Conservation (phyloP, 1,139 yeast genomes). For the Geotrichum macrosporum region DNA sequence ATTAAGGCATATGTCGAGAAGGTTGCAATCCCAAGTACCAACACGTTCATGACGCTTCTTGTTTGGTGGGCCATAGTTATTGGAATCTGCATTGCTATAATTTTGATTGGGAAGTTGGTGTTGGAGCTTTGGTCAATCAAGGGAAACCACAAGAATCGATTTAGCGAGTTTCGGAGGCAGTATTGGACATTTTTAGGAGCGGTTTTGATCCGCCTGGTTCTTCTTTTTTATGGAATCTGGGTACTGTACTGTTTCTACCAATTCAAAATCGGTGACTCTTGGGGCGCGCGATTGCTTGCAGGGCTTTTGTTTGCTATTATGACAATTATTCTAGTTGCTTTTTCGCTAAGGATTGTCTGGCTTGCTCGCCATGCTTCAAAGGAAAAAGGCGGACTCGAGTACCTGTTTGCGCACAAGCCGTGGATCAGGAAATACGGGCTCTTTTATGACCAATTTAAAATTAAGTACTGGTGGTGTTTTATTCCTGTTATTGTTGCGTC, state of each 20-base stretch:
- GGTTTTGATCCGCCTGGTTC: slow-evolving; percentile 31
- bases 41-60: slow-evolving; percentile 36
- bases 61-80: slow-evolving; percentile 36
- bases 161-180: slow-evolving; percentile 30
- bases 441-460: slow-evolving; percentile 36
- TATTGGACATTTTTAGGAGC: slow-evolving; percentile 28
- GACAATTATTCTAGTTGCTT: slow-evolving; percentile 28
- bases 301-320: slow-evolving; percentile 34
- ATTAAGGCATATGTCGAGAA: slow-evolving; percentile 34
- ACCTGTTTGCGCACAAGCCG: slow-evolving; percentile 34
- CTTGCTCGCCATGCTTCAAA: slow-evolving; percentile 31
- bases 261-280: slow-evolving; percentile 35
- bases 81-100: slow-evolving; percentile 27
- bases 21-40: slow-evolving; percentile 34
- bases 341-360: slow-evolving; percentile 30
- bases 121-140: slow-evolving; percentile 28
- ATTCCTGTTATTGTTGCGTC: slow-evolving; percentile 30
- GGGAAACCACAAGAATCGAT: slow-evolving; percentile 22
- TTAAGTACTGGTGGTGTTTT: slow-evolving; percentile 38
- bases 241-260: slow-evolving; percentile 35
- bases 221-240: slow-evolving; percentile 37
- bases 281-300: slow-evolving; percentile 35
- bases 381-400: slow-evolving; percentile 28
- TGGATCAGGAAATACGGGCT: slow-evolving; percentile 36
- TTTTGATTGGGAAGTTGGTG: slow-evolving; percentile 28